phyloP scores from a whole-genome alignment of 2,329 filamentous ascomycete species.

The Stachybotrys chlorohalonatus region DNA sequence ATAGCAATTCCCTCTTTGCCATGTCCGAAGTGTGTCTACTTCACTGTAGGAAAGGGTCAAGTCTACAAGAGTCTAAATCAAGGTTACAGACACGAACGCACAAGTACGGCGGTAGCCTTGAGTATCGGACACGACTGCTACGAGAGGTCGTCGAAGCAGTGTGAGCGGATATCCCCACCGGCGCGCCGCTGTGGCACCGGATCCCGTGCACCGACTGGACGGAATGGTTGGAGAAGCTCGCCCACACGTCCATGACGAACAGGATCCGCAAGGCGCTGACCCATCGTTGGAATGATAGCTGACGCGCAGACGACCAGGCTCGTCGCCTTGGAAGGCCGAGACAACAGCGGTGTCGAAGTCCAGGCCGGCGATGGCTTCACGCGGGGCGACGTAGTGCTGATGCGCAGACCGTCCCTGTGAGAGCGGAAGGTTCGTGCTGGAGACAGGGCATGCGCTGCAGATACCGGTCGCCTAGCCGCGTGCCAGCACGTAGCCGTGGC shows the following conservation, averaged over 20 bases:
- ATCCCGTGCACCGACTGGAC: constrained; percentile 58
- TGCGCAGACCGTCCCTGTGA: constrained; percentile 70
- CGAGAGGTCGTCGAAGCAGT: constrained; percentile 43
- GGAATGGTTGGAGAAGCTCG: constrained; percentile 46
- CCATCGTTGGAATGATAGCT: constrained; percentile 68
- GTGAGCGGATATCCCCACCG: constrained; percentile 40
- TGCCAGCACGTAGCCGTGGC: constrained; percentile 40
- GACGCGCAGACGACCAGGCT: constrained; percentile 57
- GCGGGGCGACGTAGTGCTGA: constrained; percentile 61
- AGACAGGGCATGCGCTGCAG: constrained; percentile 62
- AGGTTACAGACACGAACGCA: constrained; percentile 44
- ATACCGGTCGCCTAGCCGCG: constrained; percentile 62
- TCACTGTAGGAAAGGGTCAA: neutral
- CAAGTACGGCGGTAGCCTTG: constrained; percentile 55
- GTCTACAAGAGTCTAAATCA: neutral
- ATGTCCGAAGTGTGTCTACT: constrained; percentile 38
- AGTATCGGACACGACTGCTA: constrained; percentile 56
- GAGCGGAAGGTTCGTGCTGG: constrained; percentile 70
- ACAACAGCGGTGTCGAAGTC: constrained; percentile 27
- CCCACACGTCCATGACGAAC: constrained; percentile 67
- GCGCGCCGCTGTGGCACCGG: constrained; percentile 48
- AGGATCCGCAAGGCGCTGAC: constrained; percentile 61
- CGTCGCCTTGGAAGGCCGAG: constrained; percentile 38
- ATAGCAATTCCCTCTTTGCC: constrained; percentile 56
- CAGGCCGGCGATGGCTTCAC: constrained; percentile 27